Base-by-base conservation (phyloP, 805 yeast species). In the Cyberlindnera misumaiensis region DNA sequence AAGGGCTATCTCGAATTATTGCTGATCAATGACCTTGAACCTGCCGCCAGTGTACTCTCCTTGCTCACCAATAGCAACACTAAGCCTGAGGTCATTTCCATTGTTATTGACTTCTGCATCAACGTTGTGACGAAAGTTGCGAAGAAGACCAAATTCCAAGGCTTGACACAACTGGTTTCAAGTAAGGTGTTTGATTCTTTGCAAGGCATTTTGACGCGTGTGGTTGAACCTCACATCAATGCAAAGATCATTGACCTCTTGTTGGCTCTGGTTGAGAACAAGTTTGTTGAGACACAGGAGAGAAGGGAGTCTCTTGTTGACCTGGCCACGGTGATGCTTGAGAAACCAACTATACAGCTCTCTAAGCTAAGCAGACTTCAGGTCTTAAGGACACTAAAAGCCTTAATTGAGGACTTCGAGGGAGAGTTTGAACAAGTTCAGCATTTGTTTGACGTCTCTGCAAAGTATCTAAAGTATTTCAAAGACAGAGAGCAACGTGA, bases 21-120 rank as follows among this genome's bases (percentile, higher is more conserved):
- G 32, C 69, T 68, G 39, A 59, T 68, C 39, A 83, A 83, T 45
- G 71, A 80, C 33, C 67, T 60, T 36, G 65, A 72, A 2, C 73
- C 87, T 7, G 68, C 73, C 0, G 55, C 49, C 11, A 77, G 88
- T 2, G 56, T 87, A 27, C 63, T 83, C 48, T 60, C 69, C 3
- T 62, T 83, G 9, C 52, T 88, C 34, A 61, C 66, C 1, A 73
- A 75, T 48, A 55, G 60, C 1, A 67, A 73, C 40, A 80, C 83
- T 3, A 89, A 88, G 52, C 86, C 79, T 29, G 42, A 77, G 1
- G 96, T 87, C 3, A 51, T 80, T 9, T 50, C 62, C 3, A 58
- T 64, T n/a, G 72, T 80, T 9, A 56, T 83, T 33, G 73, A 72
- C 26, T 82, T 82, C 48, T 62, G 76, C 27, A 58, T 65, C 27